These are phyloP conservation scores for Hortiboletus rubellus DNA, from an alignment of 1,284 basidiomycete genomes.

Conservation along the genomic window DNA sequence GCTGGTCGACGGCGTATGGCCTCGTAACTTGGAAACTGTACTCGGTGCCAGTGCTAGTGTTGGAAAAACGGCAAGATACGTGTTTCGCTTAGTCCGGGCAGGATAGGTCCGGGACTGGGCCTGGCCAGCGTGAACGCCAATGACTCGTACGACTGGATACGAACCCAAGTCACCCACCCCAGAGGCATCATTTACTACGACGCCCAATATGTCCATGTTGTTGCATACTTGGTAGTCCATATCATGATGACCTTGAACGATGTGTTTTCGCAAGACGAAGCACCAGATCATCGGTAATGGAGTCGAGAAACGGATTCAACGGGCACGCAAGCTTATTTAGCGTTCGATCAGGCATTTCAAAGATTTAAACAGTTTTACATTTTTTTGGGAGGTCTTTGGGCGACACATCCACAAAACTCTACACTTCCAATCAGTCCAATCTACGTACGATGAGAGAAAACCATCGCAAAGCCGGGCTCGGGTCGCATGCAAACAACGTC, in stretches of 20 bases:
- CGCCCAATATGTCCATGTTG: not conserved
- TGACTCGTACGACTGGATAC: not conserved
- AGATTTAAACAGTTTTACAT: too few relatives aligned
- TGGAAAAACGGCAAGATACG: not conserved
- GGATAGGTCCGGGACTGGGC: too few relatives aligned
- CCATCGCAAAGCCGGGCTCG: too few relatives aligned
- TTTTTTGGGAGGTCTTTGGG: too few relatives aligned
- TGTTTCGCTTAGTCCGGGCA: not conserved
- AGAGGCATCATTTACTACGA: not conserved
- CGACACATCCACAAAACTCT: too few relatives aligned
- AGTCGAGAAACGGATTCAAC: too few relatives aligned
- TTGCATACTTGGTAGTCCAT: not conserved
- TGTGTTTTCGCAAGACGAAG: not conserved
- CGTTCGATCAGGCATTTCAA: too few relatives aligned
- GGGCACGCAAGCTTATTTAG: too few relatives aligned
- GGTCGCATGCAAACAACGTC: too few relatives aligned
- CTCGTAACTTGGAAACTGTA: not conserved
- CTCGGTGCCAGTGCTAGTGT: not conserved
- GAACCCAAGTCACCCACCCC: not conserved
- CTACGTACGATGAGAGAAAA: too few relatives aligned
- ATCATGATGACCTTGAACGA: not conserved
- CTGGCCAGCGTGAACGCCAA: conserved; percentile 37
- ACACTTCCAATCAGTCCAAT: too few relatives aligned
- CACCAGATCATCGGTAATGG: not conserved
- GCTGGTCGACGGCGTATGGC: not conserved